phyloP scores from a whole-genome alignment of 345 rosid genomes.

The Alliaria petiolata region DNA sequence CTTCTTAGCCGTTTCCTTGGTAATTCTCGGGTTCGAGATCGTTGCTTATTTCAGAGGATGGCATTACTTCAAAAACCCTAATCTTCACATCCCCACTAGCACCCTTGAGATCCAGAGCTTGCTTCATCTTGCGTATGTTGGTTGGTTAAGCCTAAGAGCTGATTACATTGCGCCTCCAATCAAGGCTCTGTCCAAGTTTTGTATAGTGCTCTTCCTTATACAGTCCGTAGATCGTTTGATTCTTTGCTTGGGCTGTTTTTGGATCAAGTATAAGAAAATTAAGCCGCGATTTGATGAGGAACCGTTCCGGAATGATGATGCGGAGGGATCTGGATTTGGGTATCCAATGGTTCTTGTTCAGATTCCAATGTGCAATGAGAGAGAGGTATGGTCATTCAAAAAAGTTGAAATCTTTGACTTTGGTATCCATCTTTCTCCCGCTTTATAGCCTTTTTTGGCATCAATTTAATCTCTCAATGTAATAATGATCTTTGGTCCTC shows the following conservation, averaged over 20 bases:
- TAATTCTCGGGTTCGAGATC: constrained; percentile 57
- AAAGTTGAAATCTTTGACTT: not conserved
- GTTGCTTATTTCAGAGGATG: constrained; percentile 73
- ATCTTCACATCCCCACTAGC: constrained; percentile 56
- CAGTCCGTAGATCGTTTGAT: constrained; percentile 76
- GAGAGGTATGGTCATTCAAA: constrained; percentile 44
- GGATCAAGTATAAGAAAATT: constrained; percentile 77
- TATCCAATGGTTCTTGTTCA: constrained; percentile 90
- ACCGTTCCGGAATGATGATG: constrained; percentile 53
- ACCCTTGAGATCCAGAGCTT: constrained; percentile 56
- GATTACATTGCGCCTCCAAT: constrained; percentile 69
- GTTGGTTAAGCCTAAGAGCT: constrained; percentile 56
- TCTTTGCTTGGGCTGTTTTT: constrained; percentile 70
- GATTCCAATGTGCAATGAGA: constrained; percentile 85
- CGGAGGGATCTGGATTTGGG: constrained; percentile 44
- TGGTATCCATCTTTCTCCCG: not conserved
- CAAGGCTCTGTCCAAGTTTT: constrained; percentile 59
- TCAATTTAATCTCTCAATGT: not conserved
- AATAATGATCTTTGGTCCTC: constrained; percentile 6
- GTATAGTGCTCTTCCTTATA: constrained; percentile 64
- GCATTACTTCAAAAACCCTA: constrained; percentile 68
- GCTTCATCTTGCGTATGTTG: constrained; percentile 55
- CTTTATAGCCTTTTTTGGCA: not conserved
- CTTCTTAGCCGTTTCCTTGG: constrained; percentile 47
- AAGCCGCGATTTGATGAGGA: constrained; percentile 54